Conservation (phyloP, 805 yeast genomes). For the Starmerella cellae region DNA sequence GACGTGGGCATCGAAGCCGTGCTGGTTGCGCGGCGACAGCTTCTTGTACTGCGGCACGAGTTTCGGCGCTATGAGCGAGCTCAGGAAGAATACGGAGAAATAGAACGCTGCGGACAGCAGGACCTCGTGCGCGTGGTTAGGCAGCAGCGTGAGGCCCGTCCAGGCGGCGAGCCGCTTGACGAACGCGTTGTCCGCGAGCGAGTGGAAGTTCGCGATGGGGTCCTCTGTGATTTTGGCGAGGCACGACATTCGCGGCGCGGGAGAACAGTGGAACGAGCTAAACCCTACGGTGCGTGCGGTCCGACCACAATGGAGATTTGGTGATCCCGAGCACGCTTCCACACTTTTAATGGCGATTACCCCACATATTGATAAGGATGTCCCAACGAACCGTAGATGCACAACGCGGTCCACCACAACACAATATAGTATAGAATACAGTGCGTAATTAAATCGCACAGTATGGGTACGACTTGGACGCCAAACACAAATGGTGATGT, state of each 20-base stretch:
- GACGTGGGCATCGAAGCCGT: slow-evolving; percentile 81
- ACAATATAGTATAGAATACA: too few species aligned
- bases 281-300: slow-evolving; percentile 22
- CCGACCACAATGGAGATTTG: too few species aligned
- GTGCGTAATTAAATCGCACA: too few species aligned
- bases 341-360: too few species aligned
- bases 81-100: slow-evolving; percentile 34
- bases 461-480: too few species aligned
- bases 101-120: slow-evolving; percentile 48
- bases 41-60: slow-evolving; percentile 41
- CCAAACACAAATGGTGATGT: too few species aligned
- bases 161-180: slow-evolving; percentile 8
- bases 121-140: slow-evolving; percentile 51
- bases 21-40: slow-evolving; percentile 34
- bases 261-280: slow-evolving; percentile 21
- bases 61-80: slow-evolving; percentile 39
- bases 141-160: slow-evolving; percentile 23
- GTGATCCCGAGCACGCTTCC: too few species aligned
- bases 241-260: not conserved
- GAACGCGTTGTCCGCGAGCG: slow-evolving; percentile 6
- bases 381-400: too few species aligned
- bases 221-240: slow-evolving; percentile 6
- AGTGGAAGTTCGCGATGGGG: slow-evolving; percentile 17
- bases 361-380: too few species aligned
- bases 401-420: too few species aligned